These are phyloP conservation scores for Plectosphaerella sp. DNA, from an alignment of 2,329 filamentous ascomycete species.

Conservation along the genomic window DNA sequence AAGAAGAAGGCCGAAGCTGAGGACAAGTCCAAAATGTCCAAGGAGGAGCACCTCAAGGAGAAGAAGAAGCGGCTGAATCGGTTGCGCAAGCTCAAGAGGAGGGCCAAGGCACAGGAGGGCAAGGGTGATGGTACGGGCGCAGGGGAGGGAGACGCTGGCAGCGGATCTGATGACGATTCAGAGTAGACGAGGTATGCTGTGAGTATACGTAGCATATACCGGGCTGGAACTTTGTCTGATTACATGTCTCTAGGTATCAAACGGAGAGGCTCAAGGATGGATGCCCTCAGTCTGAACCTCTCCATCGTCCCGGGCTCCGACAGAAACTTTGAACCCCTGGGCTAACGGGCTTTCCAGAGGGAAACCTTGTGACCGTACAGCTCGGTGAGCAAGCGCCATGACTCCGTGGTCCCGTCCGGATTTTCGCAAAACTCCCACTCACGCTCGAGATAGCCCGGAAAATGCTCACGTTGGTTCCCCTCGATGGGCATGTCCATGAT, in stretches of 20 bases:
- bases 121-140: conserved; percentile 23
- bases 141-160: neutral
- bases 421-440: neutral
- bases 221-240: neutral
- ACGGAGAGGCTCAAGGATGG: too few species aligned
- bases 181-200: neutral
- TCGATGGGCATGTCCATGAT: neutral
- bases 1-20: conserved; percentile 33
- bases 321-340: too few species aligned
- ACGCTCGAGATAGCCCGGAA: neutral
- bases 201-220: too few species aligned
- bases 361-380: too few species aligned
- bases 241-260: too few species aligned
- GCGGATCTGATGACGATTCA: neutral
- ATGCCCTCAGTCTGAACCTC: too few species aligned
- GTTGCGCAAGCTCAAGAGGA: conserved; percentile 54
- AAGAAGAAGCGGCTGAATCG: conserved; percentile 61
- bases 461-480: neutral
- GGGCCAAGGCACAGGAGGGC: conserved; percentile 52
- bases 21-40: conserved; percentile 36
- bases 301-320: too few species aligned
- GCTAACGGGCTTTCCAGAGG: too few species aligned
- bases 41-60: conserved; percentile 52
- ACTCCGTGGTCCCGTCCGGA: too few species aligned
- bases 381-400: too few species aligned